Base-by-base conservation (phyloP, 2,329 filamentous ascomycete species). In the Zasmidium angulare region DNA sequence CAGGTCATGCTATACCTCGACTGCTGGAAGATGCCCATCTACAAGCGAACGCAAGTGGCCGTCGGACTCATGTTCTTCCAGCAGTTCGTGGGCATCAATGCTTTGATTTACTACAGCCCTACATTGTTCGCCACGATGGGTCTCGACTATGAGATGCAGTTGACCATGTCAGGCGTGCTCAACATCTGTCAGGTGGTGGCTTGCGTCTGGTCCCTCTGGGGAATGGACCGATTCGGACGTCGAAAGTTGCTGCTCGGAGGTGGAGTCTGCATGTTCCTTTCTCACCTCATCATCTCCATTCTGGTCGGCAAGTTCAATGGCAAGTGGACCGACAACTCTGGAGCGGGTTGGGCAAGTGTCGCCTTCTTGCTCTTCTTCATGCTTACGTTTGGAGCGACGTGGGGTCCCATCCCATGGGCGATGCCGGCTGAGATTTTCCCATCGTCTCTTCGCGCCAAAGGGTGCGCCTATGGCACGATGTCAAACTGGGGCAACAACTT, bases 351-450 rank as follows among this genome's bases (percentile, higher is more conserved):
- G 70, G 63, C 69, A 1, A 60, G 60, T n/a, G 69, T 70, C 0
- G 68, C 64, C 1, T 65, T 72, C 60, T 63, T 71, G 2, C 56
- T 72, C 9, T 52, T 70, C 24, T 72, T 69, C 53, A 72, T 72
- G 68, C 22, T 70, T 19, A 52, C 60, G 1, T 89, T 89, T 65
- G 84, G 84, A 1, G 81, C 79, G 0, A 80, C 80, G 0, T 88
- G 84, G 68, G 69, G 69, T 12, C 71, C 71, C 0, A 63, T 69
- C 1, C 63, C 66, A 2, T 73, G 71, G 71, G 68, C 68, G 0
- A 46, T 72, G 70, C 72, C 74, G 0, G 77, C 80, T 29, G 84
- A 91, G 62, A 85, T 90, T n/a, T 89, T 89, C 47, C 84, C 85
- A 0, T 82, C 80, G 1, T 80, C 79, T 0, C 74, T 84, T 0